Base-by-base conservation (phyloP, 345 rosid genomes). In the Erucastrum elatum region DNA sequence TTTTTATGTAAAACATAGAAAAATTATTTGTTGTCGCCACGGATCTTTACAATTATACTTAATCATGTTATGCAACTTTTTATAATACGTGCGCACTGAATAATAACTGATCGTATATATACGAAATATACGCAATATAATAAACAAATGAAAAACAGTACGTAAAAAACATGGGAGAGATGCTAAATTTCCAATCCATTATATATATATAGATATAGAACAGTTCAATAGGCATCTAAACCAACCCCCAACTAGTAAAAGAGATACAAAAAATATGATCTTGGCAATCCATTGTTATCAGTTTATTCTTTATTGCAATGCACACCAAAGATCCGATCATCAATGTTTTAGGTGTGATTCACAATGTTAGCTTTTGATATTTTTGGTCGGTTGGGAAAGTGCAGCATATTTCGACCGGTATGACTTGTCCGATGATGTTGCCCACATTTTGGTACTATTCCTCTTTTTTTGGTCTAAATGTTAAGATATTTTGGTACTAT, bases 341-440 rank as follows among this genome's bases (percentile, higher is more conserved):
- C 26, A 49, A 62, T 25, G 70, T 62, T 51, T 62, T 30, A 70
- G 71, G 75, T 70, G 29, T 64, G 71, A 60, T 77, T 53, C 58
- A 16, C 35, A 11, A 62, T 53, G 80, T 63, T 51, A 77, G 65
- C 75, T 77, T 77, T 77, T 70, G 65, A 35, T 68, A 68, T 53
- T 35, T 62, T 53, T 62, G 64, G 75, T 77, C 75, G 65, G 80
- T 70, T 35, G 56, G 26, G 30, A 9, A 70, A 53, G 12, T 69
- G 75, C 56, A 62, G 15, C 29, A 49, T 64, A 25, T 8, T 13
- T 51, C 30, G 69, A 69, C 75, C 26, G 15, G 31, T 68, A 49
- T 76, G 55, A 69, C 21, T 21, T 69, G 69, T 35, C 26, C 34
- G 46, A 55, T 37, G 33, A 70, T 63, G 75, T 15, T 49, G 27